Evolutionary conservation across 148 eudicot genomes (phyloP), one percentile per base, ranked within the genome.

Genomic region (Fagopyrum tataricum): DNA sequence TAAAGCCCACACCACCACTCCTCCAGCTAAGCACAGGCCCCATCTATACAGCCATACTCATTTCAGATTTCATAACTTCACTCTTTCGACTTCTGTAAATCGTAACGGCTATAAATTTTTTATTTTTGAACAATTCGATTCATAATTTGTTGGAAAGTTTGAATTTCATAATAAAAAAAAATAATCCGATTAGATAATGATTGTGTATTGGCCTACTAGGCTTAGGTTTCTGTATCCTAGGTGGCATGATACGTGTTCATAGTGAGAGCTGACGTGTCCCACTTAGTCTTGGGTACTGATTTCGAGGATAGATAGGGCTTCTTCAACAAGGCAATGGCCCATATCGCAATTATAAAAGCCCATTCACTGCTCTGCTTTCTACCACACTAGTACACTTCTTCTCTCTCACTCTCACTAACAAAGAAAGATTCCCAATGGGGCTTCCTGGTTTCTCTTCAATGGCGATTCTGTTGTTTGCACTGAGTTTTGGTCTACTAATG

Each of bases 161-260:
- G 2, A 31, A 2, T 2, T 31, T 31, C n/a, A n/a, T n/a, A n/a
- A n/a, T n/a, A n/a, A n/a, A 31, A 31, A n/a, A 31, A 31, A 1
- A 1, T 31, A 31, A 31, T 31, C 37, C 37, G 37, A 31, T 31
- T 31, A 31, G 37, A 31, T 31, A 31, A 59, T 9, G 3, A 23
- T 15, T 10, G 9, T 15, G 49, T 6, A 64, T 31, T 64, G 69
- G 61, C 61, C 21, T 23, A 55, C 24, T 11, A 31, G 37, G 37
- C 61, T 6, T 72, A 39, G 13, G 62, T 47, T 46, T 49, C 77
- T 13, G 71, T 20, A 42, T 51, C 72, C 75, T 77, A 64, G 72
- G 13, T 77, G 79, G 79, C 75, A 68, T n/a, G 5, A 46, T 68
- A 73, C 72, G 56, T 76, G 80, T 75, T 13, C 55, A 31, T 15